Percentiles rank a stretch among this genome's conserved stretches.
phyloP scores from a whole-genome alignment of 202 grass and related monocot species.

The Dendrocalamus latiflorus region DNA sequence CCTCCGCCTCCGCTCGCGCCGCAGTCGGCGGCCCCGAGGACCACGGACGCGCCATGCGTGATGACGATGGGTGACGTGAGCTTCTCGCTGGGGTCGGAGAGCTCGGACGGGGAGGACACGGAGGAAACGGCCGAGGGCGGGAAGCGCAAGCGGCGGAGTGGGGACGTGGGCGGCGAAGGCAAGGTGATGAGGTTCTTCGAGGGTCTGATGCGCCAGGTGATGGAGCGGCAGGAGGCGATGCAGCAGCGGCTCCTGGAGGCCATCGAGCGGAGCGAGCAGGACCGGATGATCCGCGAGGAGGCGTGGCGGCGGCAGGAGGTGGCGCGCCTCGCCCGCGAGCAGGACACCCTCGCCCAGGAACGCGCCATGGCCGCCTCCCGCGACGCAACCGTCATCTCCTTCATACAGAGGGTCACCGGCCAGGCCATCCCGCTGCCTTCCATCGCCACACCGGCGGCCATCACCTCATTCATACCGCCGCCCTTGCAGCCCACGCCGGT shows the following conservation, averaged over 20 bases:
- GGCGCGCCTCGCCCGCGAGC: conserved; percentile 64
- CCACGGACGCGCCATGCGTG: no score
- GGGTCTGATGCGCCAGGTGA: conserved; percentile 80
- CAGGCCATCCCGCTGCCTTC: conserved; percentile 53
- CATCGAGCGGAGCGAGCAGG: conserved; percentile 76
- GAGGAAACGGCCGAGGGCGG: conserved; percentile 48
- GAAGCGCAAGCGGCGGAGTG: conserved; percentile 51
- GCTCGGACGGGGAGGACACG: conserved; percentile 54
- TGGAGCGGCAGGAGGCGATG: conserved; percentile 96
- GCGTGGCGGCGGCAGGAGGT: conserved; percentile 87
- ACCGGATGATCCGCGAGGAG: conserved; percentile 84
- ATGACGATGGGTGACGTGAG: conserved; percentile 43
- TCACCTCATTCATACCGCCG: neutral
- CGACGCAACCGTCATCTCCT: conserved; percentile 75
- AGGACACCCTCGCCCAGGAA: conserved; percentile 80
- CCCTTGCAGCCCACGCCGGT: conserved; percentile 34
- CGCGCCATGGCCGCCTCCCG: conserved; percentile 77
- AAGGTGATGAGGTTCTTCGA: conserved; percentile 96
- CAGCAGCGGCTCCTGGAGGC: conserved; percentile 82
- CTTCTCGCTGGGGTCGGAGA: conserved; percentile 82
- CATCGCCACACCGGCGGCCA: neutral
- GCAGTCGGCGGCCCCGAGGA: no score
- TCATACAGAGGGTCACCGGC: conserved; percentile 78
- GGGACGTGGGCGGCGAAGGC: no score
- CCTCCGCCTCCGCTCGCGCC: no score